These are phyloP conservation scores for Emmonsiellopsis sp. DNA, from an alignment of 2,329 filamentous ascomycete species.

Conservation along the genomic window DNA sequence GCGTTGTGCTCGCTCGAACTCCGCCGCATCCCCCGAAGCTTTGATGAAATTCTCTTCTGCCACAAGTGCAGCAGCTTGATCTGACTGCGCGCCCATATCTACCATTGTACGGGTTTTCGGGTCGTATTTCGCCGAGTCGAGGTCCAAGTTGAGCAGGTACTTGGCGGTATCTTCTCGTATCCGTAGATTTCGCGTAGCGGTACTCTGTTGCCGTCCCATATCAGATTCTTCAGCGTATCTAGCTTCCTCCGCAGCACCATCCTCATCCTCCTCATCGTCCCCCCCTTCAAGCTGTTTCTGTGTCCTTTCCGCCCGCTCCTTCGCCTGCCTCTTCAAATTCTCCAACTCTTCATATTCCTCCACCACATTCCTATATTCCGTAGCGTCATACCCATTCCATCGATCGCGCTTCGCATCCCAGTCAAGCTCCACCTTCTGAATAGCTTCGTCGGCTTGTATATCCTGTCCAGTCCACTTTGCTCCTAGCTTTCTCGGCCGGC, in stretches of 20 bases:
- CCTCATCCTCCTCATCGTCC: constrained; percentile 50
- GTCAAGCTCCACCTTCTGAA: constrained; percentile 77
- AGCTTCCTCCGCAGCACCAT: constrained; percentile 37
- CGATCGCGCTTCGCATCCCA: constrained; percentile 97
- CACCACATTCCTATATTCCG: constrained; percentile 77
- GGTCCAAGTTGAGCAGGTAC: constrained; percentile 86
- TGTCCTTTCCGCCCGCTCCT: constrained; percentile 40
- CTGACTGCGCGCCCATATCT: constrained; percentile 69
- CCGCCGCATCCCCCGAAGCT: constrained; percentile 79
- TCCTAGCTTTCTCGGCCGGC: constrained; percentile 76
- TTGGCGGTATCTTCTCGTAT: constrained; percentile 96
- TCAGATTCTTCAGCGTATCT: constrained; percentile 89
- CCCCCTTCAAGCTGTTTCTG: constrained; percentile 49
- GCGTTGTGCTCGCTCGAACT: constrained; percentile 79
- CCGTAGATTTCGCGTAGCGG: constrained; percentile 79
- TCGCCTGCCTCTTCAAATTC: constrained; percentile 53
- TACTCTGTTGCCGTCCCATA: constrained; percentile 89
- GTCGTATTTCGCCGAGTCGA: constrained; percentile 95
- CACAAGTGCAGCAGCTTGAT: constrained; percentile 71
- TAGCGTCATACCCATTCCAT: constrained; percentile 95
- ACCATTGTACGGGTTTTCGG: constrained; percentile 91
- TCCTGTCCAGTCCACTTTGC: constrained; percentile 88
- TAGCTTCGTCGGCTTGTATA: constrained; percentile 83
- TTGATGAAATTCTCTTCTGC: constrained; percentile 90
- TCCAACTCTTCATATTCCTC: constrained; percentile 85